A percentile compares a stretch with the other conserved stretches of the same genome.
phyloP scores from a whole-genome alignment of 2,329 filamentous ascomycete species.

The Calcarisporium arbuscula region DNA sequence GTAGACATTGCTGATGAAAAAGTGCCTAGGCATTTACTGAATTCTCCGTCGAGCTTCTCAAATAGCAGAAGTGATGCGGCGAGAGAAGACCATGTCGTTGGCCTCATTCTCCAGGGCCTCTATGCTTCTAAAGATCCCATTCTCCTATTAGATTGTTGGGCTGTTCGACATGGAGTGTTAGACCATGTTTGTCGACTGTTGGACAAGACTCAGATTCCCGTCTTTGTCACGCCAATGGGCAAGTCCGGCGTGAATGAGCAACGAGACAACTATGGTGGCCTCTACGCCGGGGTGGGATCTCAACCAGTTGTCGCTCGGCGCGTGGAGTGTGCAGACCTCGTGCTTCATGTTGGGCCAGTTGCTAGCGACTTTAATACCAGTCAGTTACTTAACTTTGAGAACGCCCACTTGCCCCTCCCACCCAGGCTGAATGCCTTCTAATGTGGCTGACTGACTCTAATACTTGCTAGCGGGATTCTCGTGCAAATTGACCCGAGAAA shows the following conservation, averaged over 20 bases:
- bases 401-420: no score
- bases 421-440: no score
- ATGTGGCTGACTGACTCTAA: no score
- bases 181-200: slow-evolving; percentile 36
- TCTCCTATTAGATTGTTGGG: slow-evolving; percentile 47
- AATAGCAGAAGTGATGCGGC: slow-evolving; percentile 4
- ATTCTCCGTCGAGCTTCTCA: slow-evolving; percentile 4
- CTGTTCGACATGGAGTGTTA: slow-evolving; percentile 32
- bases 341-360: slow-evolving; percentile 40
- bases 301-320: slow-evolving; percentile 26
- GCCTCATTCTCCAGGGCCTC: slow-evolving; percentile 32
- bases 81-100: slow-evolving; percentile 21
- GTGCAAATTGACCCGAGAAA: no score
- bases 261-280: slow-evolving; percentile 39
- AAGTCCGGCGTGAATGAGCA: slow-evolving; percentile 45
- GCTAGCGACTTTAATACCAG: slow-evolving; percentile 40
- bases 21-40: slow-evolving; percentile 20
- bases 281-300: slow-evolving; percentile 39
- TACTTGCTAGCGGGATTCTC: slow-evolving; percentile 24
- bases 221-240: slow-evolving; percentile 39
- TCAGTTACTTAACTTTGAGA: no score
- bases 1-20: slow-evolving; percentile 40
- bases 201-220: slow-evolving; percentile 37
- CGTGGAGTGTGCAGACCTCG: slow-evolving; percentile 34
- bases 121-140: slow-evolving; percentile 38